These are phyloP conservation scores for Coniochaeta sp. DNA, from an alignment of 2,329 filamentous ascomycete species.

Conservation along the genomic window DNA sequence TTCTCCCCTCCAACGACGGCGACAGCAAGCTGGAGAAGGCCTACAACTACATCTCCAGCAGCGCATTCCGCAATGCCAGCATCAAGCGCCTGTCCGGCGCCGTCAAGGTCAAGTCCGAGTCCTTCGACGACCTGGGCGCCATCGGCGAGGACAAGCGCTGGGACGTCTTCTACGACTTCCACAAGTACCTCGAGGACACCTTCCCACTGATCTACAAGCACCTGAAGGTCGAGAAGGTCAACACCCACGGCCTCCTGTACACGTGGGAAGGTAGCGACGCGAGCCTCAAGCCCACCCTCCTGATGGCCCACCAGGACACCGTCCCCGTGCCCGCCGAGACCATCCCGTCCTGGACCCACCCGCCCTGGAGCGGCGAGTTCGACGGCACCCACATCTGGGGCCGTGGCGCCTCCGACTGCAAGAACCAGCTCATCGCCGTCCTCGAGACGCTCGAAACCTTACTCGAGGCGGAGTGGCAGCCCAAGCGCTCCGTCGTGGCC, in stretches of 20 bases:
- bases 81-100: constrained; percentile 21
- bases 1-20: constrained; percentile 11
- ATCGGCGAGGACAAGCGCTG: constrained; percentile 51
- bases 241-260: constrained; percentile 52
- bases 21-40: constrained; percentile 11
- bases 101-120: constrained; percentile 23
- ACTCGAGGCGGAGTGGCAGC: constrained; percentile 41
- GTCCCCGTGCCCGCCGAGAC: constrained; percentile 50
- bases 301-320: constrained; percentile 60
- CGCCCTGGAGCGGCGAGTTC: constrained; percentile 51
- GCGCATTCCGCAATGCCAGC: constrained; percentile 15
- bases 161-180: constrained; percentile 49
- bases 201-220: constrained; percentile 45
- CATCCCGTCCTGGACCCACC: constrained; percentile 46
- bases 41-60: constrained; percentile 13
- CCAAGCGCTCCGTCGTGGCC: constrained; percentile 48
- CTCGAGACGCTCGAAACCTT: constrained; percentile 50
- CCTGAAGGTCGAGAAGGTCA: constrained; percentile 45
- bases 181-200: constrained; percentile 36
- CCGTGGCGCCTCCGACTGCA: constrained; percentile 53
- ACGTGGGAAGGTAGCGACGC: constrained; percentile 47
- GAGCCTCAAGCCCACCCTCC: constrained; percentile 44
- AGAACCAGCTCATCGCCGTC: constrained; percentile 51
- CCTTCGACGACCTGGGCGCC: constrained; percentile 37
- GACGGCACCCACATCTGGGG: constrained; percentile 56